phyloP scores from a whole-genome alignment of 306 rosid species.

The Pyrus pyrifolia region DNA sequence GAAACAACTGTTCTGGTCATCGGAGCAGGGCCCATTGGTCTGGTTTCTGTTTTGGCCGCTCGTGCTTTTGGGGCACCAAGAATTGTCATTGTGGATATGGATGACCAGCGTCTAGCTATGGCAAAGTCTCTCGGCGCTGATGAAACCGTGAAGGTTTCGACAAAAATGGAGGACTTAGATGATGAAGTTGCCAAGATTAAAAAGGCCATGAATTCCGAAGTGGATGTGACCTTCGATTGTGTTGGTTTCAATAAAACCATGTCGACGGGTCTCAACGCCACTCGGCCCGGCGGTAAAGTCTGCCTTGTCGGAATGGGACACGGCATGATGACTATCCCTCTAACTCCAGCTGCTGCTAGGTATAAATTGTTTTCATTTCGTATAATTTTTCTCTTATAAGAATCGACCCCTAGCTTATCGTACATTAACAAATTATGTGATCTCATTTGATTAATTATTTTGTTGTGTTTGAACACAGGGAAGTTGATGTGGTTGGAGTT shows the following conservation, averaged over 20 bases:
- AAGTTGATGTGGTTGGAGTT: conserved; percentile 80
- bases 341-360: neutral
- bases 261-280: neutral
- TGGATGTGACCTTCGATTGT: neutral
- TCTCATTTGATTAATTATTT: no score
- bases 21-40: neutral
- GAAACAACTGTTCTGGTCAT: neutral
- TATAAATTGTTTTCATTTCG: no score
- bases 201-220: neutral
- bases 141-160: neutral
- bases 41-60: neutral
- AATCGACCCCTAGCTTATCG: no score
- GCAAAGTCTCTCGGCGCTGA: neutral
- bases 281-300: neutral
- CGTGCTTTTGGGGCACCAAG: neutral
- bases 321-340: neutral
- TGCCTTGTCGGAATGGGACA: neutral
- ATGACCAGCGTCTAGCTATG: neutral
- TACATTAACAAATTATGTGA: no score
- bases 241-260: neutral
- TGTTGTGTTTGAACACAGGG: conserved; percentile 25
- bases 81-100: neutral
- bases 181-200: neutral
- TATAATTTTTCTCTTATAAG: no score
- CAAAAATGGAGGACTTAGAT: neutral